phyloP scores from a whole-genome alignment of 1,284 basidiomycete genomes.

The Cryptococcus jaspeensis region DNA sequence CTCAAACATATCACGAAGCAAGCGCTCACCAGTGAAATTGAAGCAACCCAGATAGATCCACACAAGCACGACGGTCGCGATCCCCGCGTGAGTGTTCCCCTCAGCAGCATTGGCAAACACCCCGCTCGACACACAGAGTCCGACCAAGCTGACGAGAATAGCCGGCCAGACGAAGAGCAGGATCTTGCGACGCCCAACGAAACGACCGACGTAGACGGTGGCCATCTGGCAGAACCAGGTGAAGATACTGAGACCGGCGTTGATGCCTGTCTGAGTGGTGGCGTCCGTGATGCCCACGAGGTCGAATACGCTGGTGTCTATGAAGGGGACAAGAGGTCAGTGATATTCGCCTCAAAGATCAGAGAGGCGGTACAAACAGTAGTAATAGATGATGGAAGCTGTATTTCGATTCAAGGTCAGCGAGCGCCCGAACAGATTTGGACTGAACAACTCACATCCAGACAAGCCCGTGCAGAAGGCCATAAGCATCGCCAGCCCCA shows the following conservation, averaged over 20 bases:
- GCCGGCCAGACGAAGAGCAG: slow-evolving; percentile 49
- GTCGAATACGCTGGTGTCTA: slow-evolving; percentile 44
- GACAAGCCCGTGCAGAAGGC: slow-evolving; percentile 42
- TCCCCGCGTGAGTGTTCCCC: slow-evolving; percentile 30
- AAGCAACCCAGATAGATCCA: slow-evolving; percentile 51
- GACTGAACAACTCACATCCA: slow-evolving; percentile 16
- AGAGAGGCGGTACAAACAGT: slow-evolving; percentile 26
- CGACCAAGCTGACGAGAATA: slow-evolving; percentile 41
- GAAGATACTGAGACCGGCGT: slow-evolving; percentile 49
- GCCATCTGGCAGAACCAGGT: slow-evolving; percentile 49
- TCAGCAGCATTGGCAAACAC: slow-evolving; percentile 36
- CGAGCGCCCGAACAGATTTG: background rate
- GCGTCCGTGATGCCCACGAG: slow-evolving; percentile 49
- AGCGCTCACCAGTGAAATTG: slow-evolving; percentile 41
- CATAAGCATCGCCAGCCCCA: slow-evolving; percentile 49
- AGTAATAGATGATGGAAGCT: slow-evolving; percentile 51
- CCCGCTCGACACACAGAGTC: slow-evolving; percentile 43
- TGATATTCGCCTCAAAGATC: background rate
- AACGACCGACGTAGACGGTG: slow-evolving; percentile 39
- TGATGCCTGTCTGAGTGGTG: slow-evolving; percentile 50
- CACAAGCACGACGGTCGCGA: slow-evolving; percentile 47
- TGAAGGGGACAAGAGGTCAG: background rate
- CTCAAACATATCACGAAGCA: background rate
- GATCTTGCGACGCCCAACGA: slow-evolving; percentile 44
- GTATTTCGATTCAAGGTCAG: background rate